Percentiles rank a stretch among this genome's conserved stretches.
These are phyloP conservation scores for Trichoderma koningiopsis DNA, from an alignment of 2,329 filamentous ascomycete genomes.

Conservation along the genomic window DNA sequence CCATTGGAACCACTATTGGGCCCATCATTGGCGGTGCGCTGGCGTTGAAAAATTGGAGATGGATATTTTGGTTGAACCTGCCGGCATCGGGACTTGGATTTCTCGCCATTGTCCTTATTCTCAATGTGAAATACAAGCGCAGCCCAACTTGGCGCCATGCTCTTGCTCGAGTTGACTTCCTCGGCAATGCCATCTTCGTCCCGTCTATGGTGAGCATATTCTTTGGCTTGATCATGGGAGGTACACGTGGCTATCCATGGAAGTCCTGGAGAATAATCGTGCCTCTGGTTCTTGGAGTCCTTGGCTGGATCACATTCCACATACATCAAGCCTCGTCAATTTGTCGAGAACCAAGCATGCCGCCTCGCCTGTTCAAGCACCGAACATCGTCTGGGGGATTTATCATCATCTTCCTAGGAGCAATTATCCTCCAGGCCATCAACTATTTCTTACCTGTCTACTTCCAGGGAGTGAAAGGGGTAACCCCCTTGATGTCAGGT, in stretches of 20 bases:
- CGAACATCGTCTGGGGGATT: conserved; percentile 33
- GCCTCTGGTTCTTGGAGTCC: conserved; percentile 46
- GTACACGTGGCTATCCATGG: conserved; percentile 44
- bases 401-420: conserved; percentile 38
- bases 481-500: conserved; percentile 38
- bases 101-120: conserved; percentile 34
- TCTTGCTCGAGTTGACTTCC: conserved; percentile 43
- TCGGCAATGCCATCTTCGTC: conserved; percentile 45
- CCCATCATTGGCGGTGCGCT: conserved; percentile 39
- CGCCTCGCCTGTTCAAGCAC: conserved; percentile 26
- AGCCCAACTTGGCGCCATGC: conserved; percentile 14
- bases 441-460: conserved; percentile 50
- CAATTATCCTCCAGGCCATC: conserved; percentile 29
- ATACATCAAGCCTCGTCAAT: conserved; percentile 18
- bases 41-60: conserved; percentile 44
- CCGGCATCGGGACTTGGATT: conserved; percentile 38
- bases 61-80: conserved; percentile 51
- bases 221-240: conserved; percentile 45
- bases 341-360: conserved; percentile 27
- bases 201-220: conserved; percentile 35
- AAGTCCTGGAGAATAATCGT: conserved; percentile 39
- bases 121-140: conserved; percentile 38
- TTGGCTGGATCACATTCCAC: conserved; percentile 34
- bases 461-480: conserved; percentile 47
- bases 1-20: conserved; percentile 41